A percentile compares a stretch with the other conserved stretches of the same genome.
phyloP scores from a whole-genome alignment of 345 rosid species.

The Citrus medica region DNA sequence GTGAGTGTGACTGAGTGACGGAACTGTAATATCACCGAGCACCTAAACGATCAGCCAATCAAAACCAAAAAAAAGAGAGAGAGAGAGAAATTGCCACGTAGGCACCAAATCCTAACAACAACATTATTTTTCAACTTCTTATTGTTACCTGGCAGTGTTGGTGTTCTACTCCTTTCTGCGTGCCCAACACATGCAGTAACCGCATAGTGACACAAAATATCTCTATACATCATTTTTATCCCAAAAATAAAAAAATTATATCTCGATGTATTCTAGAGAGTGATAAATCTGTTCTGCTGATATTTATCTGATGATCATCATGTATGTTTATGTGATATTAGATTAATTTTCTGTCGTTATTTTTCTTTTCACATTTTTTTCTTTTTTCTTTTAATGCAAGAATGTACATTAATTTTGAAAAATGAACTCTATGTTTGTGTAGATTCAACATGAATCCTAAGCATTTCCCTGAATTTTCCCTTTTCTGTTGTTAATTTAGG shows the following conservation, averaged over 20 bases:
- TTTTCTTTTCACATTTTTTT: neutral
- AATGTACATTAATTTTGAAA: too few species aligned
- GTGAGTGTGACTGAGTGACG: neutral
- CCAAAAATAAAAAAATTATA: too few species aligned
- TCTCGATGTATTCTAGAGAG: neutral
- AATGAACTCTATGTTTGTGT: neutral
- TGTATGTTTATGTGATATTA: neutral
- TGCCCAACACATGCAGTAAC: slow-evolving; percentile 2
- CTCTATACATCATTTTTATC: neutral
- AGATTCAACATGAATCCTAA: neutral
- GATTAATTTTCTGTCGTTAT: neutral
- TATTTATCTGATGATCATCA: neutral
- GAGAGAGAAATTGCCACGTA: neutral
- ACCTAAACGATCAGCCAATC: too few species aligned
- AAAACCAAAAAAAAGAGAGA: neutral
- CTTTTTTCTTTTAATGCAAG: too few species aligned
- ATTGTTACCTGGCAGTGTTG: too few species aligned
- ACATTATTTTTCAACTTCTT: too few species aligned
- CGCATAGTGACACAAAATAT: neutral
- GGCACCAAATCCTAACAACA: neutral
- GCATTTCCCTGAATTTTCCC: neutral
- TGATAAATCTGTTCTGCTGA: neutral
- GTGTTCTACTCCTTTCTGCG: neutral
- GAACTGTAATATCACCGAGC: too few species aligned
- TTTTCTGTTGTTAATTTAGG: neutral